Percentiles rank a stretch among this genome's conserved stretches.
Conservation (phyloP, 768 basidiomycete genomes). For the Mycena filopes region DNA sequence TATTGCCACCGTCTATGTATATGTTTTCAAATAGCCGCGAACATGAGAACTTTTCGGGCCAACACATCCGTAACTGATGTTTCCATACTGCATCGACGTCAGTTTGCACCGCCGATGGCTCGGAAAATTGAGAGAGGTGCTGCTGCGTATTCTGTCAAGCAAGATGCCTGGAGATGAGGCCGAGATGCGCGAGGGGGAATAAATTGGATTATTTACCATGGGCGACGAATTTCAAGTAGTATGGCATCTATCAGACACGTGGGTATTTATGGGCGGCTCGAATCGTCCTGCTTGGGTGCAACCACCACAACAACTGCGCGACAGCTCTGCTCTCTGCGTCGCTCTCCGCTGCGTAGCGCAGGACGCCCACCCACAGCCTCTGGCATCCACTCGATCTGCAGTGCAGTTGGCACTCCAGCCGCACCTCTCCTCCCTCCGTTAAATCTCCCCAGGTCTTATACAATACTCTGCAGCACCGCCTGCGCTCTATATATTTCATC, state of each 20-base stretch:
- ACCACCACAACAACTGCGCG: conserved; percentile 12
- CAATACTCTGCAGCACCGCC: conserved; percentile 20
- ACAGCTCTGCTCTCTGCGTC: conserved; percentile 20
- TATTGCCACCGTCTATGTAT: no score
- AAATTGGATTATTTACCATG: not conserved
- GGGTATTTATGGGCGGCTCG: not conserved
- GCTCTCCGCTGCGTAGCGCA: conserved; percentile 26
- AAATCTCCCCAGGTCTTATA: conserved; percentile 4
- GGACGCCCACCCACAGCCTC: conserved; percentile 27
- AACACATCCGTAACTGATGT: not conserved
- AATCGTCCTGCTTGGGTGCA: not conserved
- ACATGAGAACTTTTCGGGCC: not conserved
- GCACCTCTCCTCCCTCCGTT: conserved; percentile 7
- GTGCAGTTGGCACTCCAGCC: conserved; percentile 19
- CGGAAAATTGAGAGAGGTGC: no score
- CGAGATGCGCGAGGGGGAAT: conserved; percentile 2
- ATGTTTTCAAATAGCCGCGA: no score
- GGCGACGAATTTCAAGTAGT: not conserved
- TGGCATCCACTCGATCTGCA: conserved; percentile 15
- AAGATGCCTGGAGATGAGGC: not conserved
- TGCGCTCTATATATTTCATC: conserved; percentile 17
- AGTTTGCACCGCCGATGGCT: not conserved
- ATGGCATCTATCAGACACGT: not conserved
- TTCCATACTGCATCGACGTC: conserved; percentile 8
- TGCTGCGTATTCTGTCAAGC: no score